These are phyloP conservation scores for Auricularia sp. DNA, from an alignment of 768 basidiomycete species.

Conservation along the genomic window DNA sequence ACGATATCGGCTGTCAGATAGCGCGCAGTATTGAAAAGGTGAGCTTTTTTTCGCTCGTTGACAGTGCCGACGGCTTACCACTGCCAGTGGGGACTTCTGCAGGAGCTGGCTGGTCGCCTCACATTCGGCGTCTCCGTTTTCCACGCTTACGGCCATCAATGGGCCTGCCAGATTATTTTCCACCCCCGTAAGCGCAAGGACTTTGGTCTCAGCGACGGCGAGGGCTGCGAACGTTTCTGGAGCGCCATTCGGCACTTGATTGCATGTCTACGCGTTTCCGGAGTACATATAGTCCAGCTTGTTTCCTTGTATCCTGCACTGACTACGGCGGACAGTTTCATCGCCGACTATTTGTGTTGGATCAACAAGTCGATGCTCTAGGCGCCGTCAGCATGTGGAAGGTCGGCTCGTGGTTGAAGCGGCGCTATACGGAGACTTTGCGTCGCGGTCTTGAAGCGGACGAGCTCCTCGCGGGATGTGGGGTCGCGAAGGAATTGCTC, in stretches of 20 bases:
- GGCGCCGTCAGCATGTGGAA: background rate
- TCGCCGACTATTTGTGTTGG: background rate
- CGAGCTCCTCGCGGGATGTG: background rate
- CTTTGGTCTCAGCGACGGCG: no score
- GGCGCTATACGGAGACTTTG: background rate
- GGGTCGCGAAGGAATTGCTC: background rate
- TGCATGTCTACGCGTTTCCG: constrained; percentile 20
- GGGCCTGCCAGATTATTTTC: constrained; percentile 26
- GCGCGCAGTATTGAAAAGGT: constrained; percentile 18
- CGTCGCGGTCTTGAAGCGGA: background rate
- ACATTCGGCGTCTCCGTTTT: constrained; percentile 25
- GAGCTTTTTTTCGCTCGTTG: background rate
- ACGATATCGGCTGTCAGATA: constrained; percentile 29
- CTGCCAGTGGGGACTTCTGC: background rate
- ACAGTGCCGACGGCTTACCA: background rate
- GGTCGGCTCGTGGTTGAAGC: background rate
- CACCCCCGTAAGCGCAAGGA: constrained; percentile 21
- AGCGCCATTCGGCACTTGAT: constrained; percentile 25
- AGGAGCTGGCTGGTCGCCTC: constrained; percentile 13
- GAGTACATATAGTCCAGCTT: constrained; percentile 12
- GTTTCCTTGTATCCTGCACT: background rate
- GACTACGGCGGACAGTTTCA: background rate
- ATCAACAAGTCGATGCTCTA: background rate
- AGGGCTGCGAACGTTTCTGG: constrained; percentile 27
- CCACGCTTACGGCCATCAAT: constrained; percentile 31